Percentiles rank a stretch among this genome's conserved stretches.
These are phyloP conservation scores for Phalaenopsis aphrodite DNA, from an alignment of 106 monocot species.

Conservation along the genomic window DNA sequence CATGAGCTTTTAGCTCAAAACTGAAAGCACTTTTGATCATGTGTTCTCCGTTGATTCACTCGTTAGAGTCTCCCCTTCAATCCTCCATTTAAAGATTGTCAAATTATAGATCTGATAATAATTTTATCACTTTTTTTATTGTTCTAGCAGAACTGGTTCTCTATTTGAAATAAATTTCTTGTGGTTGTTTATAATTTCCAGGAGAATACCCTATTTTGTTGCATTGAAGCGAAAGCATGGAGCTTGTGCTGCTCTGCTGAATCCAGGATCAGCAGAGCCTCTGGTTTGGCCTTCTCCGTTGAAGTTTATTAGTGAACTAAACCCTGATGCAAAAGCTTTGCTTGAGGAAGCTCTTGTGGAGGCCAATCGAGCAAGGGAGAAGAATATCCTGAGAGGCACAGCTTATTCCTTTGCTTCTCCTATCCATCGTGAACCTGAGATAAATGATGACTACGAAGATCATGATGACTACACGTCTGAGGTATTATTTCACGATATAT, in stretches of 20 bases:
- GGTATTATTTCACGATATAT: constrained; percentile 15
- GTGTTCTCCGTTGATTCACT: no score
- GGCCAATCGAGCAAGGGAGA: constrained; percentile 50
- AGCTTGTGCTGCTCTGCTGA: constrained; percentile 44
- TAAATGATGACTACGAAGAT: constrained; percentile 3
- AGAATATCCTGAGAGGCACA: constrained; percentile 33
- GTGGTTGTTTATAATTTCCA: constrained; percentile 9
- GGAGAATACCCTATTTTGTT: constrained; percentile 40
- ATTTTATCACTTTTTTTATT: background rate
- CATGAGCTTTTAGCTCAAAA: no score
- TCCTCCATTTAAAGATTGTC: no score
- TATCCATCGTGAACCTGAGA: constrained; percentile 7
- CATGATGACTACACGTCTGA: constrained; percentile 28
- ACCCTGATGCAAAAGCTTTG: constrained; percentile 36
- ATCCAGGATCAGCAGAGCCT: constrained; percentile 48
- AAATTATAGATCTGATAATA: no score
- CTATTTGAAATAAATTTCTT: background rate
- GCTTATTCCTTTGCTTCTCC: constrained; percentile 20
- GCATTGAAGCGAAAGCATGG: constrained; percentile 33
- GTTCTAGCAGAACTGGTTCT: background rate
- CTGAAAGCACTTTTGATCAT: no score
- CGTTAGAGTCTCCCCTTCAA: no score
- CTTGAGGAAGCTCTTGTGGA: constrained; percentile 40
- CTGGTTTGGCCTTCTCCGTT: constrained; percentile 53
- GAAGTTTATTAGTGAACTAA: constrained; percentile 49